Evolutionary conservation across 345 rosid genomes (phyloP).

Genomic region (Melaleuca alternifolia): DNA sequence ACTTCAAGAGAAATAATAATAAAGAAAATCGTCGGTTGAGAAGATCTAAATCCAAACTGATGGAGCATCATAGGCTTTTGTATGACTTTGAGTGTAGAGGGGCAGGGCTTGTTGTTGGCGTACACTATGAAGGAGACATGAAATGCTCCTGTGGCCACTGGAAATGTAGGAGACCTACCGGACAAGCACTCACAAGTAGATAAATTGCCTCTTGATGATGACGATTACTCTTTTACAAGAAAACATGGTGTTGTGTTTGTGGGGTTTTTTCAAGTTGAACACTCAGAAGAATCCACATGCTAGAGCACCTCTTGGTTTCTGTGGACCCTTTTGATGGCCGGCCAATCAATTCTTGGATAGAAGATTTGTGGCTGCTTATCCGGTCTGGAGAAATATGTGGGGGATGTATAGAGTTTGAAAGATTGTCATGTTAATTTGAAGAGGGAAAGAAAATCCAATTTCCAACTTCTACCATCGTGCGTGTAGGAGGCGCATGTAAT

Average conservation of each 20-base stretch:
- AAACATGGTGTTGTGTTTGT: not conserved
- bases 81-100: not conserved
- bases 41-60: not conserved
- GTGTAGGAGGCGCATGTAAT: not conserved
- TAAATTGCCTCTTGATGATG: not conserved
- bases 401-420: not conserved
- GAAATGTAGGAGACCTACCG: constrained; percentile 38
- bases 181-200: constrained; percentile 6
- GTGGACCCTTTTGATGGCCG: not conserved
- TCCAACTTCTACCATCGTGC: not conserved
- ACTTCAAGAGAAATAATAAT: not conserved
- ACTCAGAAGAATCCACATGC: not conserved
- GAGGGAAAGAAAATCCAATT: not conserved
- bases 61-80: not conserved
- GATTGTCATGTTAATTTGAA: not conserved
- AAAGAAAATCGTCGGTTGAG: not conserved
- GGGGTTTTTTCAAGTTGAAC: not conserved
- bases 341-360: not conserved
- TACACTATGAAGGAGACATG: not conserved
- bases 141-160: not conserved
- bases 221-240: not conserved
- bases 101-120: not conserved
- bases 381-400: not conserved
- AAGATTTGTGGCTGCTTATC: not conserved
- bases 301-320: not conserved